Evolutionary conservation across 108 stramenopile species (phyloP), one percentile per base, ranked within the genome.

Genomic region (Nitzschia sp.): DNA sequence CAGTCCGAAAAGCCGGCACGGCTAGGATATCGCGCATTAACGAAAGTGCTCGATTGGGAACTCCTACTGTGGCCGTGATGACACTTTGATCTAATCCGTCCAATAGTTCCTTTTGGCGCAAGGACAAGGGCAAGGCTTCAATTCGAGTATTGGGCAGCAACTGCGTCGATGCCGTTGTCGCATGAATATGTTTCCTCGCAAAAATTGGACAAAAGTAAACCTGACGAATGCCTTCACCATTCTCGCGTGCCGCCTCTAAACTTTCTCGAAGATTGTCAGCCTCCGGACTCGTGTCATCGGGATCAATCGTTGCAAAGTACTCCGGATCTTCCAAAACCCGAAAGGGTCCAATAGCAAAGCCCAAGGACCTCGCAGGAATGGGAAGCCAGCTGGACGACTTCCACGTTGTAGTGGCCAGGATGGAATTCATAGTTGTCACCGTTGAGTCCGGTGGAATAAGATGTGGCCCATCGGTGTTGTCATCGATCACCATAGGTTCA

Each of bases 331-430:
- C 86, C 21, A 95, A 25, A 15, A 76, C 63, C 3, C 77, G 70
- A 68, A 95, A 95, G 1, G 94, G 94, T 46, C 94, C 94, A 23
- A 91, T 70, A 26, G 89, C 91, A 82, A 92, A 95, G 6, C 94
- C 94, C 11, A 90, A 64, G 21, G 91, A 90, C 27, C 94, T 75
- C 2, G 86, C 76, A 25, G 94, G 83, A 64, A 81, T 75, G 0
- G 91, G 94, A 18, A 86, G 68, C 94, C 94, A 95, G 36, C 74
- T 82, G 28, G 76, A 46, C 0, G 94, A 86, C 4, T 66, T 68
- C 85, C 86, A 92, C 9, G 85, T 61, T 15, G 77, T 78, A 18
- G 93, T 94, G 0, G 89, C 87, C 45, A 81, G 70, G 11, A 83
- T 80, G 17, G 82, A 74, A 65, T 74, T 71, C 34, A 89, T 61